These are phyloP conservation scores for Metschnikowia reukaufii DNA, from an alignment of 805 yeast genomes.

Conservation along the genomic window DNA sequence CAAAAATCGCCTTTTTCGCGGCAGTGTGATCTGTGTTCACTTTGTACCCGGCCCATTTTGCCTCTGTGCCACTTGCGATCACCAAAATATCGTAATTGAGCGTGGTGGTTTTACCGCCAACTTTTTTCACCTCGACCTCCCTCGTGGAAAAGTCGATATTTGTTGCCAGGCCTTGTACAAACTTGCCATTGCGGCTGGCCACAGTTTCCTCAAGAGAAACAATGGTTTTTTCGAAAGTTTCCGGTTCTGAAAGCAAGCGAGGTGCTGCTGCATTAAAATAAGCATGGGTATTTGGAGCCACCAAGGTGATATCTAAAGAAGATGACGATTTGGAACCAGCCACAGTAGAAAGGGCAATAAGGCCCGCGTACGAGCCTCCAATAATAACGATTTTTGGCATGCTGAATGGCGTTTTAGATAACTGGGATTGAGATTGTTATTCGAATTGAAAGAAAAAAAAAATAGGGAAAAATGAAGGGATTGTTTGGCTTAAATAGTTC, in stretches of 20 bases:
- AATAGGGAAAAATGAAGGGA: too few relatives aligned
- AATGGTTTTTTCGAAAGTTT: conserved; percentile 17
- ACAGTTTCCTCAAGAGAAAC: conserved; percentile 23
- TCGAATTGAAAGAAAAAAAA: too few relatives aligned
- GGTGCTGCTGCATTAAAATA: conserved; percentile 33
- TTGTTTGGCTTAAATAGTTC: too few relatives aligned
- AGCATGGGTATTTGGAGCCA: conserved; percentile 25
- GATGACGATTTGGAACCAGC: conserved; percentile 6
- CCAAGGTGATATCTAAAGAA: conserved; percentile 21
- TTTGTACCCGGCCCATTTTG: conserved; percentile 27
- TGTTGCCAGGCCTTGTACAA: conserved; percentile 28
- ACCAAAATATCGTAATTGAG: conserved; percentile 33
- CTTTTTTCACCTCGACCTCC: conserved; percentile 15
- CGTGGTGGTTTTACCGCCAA: conserved; percentile 5
- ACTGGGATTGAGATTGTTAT: too few relatives aligned
- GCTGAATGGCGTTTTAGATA: too few relatives aligned
- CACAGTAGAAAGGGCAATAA: conserved; percentile 27
- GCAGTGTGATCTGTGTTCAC: conserved; percentile 20
- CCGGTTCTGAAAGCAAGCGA: conserved; percentile 30
- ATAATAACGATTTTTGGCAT: conserved; percentile 29
- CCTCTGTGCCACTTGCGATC: conserved; percentile 35
- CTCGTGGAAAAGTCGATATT: conserved; percentile 27
- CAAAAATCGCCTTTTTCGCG: conserved; percentile 19
- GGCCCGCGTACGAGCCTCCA: conserved; percentile 39
- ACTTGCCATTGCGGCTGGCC: conserved; percentile 18